Evolutionary conservation across 257 asterid species (phyloP).

Genomic region (Striga asiatica): DNA sequence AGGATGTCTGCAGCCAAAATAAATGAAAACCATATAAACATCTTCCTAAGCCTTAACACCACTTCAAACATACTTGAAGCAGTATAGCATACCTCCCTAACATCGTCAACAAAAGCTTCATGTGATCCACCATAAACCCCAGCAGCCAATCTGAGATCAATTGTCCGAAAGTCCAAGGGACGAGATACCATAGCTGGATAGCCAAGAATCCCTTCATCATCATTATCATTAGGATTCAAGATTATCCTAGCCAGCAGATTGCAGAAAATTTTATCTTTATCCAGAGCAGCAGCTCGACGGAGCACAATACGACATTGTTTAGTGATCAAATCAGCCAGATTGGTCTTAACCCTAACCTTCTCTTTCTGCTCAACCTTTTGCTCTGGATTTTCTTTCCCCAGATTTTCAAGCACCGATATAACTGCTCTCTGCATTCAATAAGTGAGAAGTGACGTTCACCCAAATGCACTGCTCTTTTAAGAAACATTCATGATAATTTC

Average conservation of each 20-base stretch:
- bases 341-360: constrained; percentile 36
- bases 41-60: neutral
- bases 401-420: constrained; percentile 51
- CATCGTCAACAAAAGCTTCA: constrained; percentile 85
- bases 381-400: constrained; percentile 41
- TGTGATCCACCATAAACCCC: constrained; percentile 86
- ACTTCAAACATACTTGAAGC: neutral
- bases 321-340: constrained; percentile 50
- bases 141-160: constrained; percentile 85
- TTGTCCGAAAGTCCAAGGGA: constrained; percentile 83
- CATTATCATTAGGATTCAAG: constrained; percentile 61
- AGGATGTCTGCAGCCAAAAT: constrained; percentile 1
- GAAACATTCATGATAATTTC: no score
- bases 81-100: constrained; percentile 60
- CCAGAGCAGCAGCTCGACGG: constrained; percentile 57
- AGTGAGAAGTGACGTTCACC: constrained; percentile 15
- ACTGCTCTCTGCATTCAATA: constrained; percentile 73
- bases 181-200: constrained; percentile 90
- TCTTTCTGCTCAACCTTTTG: constrained; percentile 65
- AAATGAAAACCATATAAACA: neutral
- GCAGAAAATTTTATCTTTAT: constrained; percentile 76
- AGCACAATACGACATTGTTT: constrained; percentile 86
- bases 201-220: constrained; percentile 81
- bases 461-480: no score
- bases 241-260: constrained; percentile 69